These are phyloP conservation scores for Knoxia roxburghii DNA, from an alignment of 257 asterid species.

Conservation along the genomic window DNA sequence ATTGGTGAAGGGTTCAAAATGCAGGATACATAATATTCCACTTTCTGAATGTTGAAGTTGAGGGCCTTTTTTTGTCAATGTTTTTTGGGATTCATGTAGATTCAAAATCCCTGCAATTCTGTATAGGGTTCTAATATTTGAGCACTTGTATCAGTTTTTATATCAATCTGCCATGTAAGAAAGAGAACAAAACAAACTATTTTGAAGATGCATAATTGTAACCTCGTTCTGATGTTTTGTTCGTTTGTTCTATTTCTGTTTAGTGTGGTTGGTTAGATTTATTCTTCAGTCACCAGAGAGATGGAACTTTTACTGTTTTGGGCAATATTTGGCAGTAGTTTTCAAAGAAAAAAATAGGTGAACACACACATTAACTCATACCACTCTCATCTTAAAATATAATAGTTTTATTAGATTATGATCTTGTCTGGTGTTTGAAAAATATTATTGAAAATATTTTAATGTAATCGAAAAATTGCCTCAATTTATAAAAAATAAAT, in stretches of 20 bases:
- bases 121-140: not conserved
- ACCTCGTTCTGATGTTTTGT: not conserved
- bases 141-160: not conserved
- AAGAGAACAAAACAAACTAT: not conserved
- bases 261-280: not conserved
- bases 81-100: not conserved
- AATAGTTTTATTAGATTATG: no score
- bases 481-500: no score
- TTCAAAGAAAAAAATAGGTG: no score
- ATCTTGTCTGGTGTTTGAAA: no score
- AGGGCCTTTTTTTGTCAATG: not conserved
- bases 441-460: no score
- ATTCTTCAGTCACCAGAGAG: not conserved
- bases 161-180: not conserved
- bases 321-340: no score
- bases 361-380: no score
- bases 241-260: not conserved
- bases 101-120: not conserved
- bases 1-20: not conserved
- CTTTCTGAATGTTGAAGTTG: not conserved
- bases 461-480: no score
- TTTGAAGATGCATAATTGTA: slow-evolving; percentile 10
- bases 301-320: no score
- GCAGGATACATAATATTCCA: not conserved
- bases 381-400: no score